phyloP scores from a whole-genome alignment of 2,329 filamentous ascomycete species.

The Sclerotinia spermophila region DNA sequence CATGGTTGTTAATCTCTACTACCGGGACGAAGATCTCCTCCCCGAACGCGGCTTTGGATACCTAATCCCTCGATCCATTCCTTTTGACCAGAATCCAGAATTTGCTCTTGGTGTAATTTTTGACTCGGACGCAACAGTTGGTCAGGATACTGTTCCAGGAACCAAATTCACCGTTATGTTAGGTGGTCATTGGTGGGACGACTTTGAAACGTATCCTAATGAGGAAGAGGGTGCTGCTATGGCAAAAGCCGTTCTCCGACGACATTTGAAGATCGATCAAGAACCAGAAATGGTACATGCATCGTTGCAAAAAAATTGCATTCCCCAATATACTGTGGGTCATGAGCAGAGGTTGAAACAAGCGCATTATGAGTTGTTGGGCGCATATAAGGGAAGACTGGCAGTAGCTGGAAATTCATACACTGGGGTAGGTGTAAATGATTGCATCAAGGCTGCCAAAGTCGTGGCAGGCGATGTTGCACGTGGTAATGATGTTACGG shows the following conservation, averaged over 20 bases:
- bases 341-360: conserved; percentile 46
- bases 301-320: conserved; percentile 65
- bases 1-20: conserved; percentile 92
- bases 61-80: conserved; percentile 73
- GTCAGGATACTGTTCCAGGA: conserved; percentile 55
- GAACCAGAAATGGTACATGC: conserved; percentile 59
- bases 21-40: conserved; percentile 59
- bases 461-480: conserved; percentile 46
- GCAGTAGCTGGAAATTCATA: conserved; percentile 50
- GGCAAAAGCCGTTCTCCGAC: conserved; percentile 64
- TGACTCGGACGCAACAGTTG: conserved; percentile 55
- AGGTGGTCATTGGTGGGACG: conserved; percentile 88
- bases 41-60: conserved; percentile 78
- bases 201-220: conserved; percentile 55
- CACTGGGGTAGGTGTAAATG: conserved; percentile 45
- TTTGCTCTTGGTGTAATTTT: conserved; percentile 88
- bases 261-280: conserved; percentile 69
- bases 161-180: conserved; percentile 94
- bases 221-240: conserved; percentile 64
- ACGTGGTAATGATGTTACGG: conserved; percentile 37
- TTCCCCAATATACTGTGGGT: conserved; percentile 85
- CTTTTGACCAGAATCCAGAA: conserved; percentile 72
- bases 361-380: conserved; percentile 34
- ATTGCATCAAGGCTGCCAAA: conserved; percentile 54
- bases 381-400: conserved; percentile 36